Conservation (phyloP, 2,329 filamentous ascomycete species). For the Exophiala lecanii-corni region DNA sequence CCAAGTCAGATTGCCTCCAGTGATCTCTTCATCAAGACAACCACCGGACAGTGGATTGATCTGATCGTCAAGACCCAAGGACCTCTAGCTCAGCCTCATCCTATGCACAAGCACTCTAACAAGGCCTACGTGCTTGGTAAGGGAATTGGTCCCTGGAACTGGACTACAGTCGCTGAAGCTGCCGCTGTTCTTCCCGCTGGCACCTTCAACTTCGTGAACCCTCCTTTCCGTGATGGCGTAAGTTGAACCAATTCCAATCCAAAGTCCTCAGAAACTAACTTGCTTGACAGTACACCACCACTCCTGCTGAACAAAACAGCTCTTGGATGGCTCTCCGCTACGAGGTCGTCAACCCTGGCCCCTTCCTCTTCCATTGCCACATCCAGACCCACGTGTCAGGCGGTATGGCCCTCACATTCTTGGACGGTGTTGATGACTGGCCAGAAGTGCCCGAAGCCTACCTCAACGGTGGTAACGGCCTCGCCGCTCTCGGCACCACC, state of each 20-base stretch:
- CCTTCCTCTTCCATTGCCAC: conserved; percentile 55
- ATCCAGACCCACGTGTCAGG: conserved; percentile 51
- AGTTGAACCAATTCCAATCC: conserved; percentile 3
- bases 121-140: conserved; percentile 56
- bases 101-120: conserved; percentile 61
- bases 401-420: conserved; percentile 53
- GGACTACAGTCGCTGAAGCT: conserved; percentile 52
- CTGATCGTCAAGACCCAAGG: conserved; percentile 45
- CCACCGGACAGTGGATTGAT: conserved; percentile 52
- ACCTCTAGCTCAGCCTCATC: conserved; percentile 52
- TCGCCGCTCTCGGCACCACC: background rate
- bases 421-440: conserved; percentile 37
- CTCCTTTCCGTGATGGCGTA: conserved; percentile 48
- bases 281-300: conserved; percentile 35
- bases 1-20: conserved; percentile 34
- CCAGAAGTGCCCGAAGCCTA: conserved; percentile 27
- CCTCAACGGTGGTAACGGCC: conserved; percentile 17
- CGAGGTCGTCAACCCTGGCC: conserved; percentile 50
- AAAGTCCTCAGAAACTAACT: conserved; percentile 1
- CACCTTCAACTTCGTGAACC: conserved; percentile 55
- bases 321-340: conserved; percentile 52
- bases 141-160: conserved; percentile 50
- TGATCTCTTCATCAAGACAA: conserved; percentile 49
- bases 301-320: conserved; percentile 28
- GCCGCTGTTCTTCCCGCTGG: conserved; percentile 38